phyloP scores from a whole-genome alignment of 768 basidiomycete genomes.

The Pleurotus sapidus region DNA sequence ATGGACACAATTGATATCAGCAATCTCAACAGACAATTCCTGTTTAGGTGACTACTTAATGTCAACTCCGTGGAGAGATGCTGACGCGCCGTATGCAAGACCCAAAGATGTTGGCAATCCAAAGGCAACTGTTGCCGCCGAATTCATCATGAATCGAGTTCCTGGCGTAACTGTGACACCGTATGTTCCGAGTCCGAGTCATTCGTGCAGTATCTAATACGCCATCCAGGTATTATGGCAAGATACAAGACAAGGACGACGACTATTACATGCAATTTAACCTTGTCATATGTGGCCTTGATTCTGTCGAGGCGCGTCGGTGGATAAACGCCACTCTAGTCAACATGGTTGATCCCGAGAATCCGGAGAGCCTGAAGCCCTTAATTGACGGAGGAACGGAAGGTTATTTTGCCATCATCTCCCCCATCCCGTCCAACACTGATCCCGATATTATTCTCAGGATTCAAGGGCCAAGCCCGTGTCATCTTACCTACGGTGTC shows the following conservation, averaged over 20 bases:
- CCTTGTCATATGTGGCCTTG: constrained; percentile 94
- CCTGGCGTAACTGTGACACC: constrained; percentile 96
- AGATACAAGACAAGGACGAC: constrained; percentile 97
- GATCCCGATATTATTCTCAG: constrained; percentile 34
- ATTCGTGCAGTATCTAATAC: neutral
- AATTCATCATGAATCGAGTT: constrained; percentile 95
- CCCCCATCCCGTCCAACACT: neutral
- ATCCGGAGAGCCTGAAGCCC: constrained; percentile 91
- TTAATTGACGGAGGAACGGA: constrained; percentile 99
- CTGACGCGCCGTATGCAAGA: constrained; percentile 34
- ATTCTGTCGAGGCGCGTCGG: constrained; percentile 93
- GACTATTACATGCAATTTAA: constrained; percentile 97
- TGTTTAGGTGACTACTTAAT: constrained; percentile 71
- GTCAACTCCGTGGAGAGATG: neutral
- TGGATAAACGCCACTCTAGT: constrained; percentile 99
- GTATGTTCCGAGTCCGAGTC: constrained; percentile 44
- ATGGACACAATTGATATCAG: constrained; percentile 99
- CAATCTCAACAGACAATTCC: constrained; percentile 96
- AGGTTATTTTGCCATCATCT: constrained; percentile 44
- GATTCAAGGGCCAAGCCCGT: constrained; percentile 97
- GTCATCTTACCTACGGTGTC: constrained; percentile 94
- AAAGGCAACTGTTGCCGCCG: constrained; percentile 92
- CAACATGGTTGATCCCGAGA: constrained; percentile 89
- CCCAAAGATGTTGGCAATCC: constrained; percentile 89
- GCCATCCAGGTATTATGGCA: constrained; percentile 78